Conservation (phyloP, 495 filamentous ascomycete genomes). For the Neurospora africana region DNA sequence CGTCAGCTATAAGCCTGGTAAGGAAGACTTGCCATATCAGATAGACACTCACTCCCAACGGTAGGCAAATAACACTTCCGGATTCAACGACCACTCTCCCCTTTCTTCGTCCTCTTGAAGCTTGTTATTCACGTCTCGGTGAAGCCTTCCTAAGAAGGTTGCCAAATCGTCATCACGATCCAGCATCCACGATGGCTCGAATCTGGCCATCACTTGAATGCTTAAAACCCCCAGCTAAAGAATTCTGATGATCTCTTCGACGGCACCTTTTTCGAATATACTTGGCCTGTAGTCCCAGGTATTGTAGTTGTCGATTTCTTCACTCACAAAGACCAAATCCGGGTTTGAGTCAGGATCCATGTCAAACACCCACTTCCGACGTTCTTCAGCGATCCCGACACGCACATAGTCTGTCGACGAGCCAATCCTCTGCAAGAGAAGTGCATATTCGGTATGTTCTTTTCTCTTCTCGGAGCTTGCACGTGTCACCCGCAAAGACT, state of each 20-base stretch:
- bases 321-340: background rate
- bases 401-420: background rate
- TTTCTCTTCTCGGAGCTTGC: too few species aligned
- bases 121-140: too few species aligned
- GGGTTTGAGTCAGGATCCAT: background rate
- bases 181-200: too few species aligned
- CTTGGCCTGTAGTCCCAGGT: background rate
- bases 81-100: too few species aligned
- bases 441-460: background rate
- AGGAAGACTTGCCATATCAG: too few species aligned
- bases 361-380: background rate
- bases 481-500: background rate
- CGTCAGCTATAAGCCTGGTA: too few species aligned
- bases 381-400: background rate
- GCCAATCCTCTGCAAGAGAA: background rate
- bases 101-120: too few species aligned
- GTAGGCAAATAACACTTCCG: too few species aligned
- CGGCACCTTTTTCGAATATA: background rate
- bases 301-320: rapidly evolving
- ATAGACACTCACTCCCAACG: too few species aligned
- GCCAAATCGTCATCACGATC: too few species aligned
- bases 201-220: too few species aligned
- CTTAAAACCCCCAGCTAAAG: background rate
- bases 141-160: too few species aligned
- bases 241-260: background rate